A percentile compares a stretch with the other conserved stretches of the same genome.
phyloP scores from a whole-genome alignment of 495 filamentous ascomycete species.

The Hypoxylon fuscum region DNA sequence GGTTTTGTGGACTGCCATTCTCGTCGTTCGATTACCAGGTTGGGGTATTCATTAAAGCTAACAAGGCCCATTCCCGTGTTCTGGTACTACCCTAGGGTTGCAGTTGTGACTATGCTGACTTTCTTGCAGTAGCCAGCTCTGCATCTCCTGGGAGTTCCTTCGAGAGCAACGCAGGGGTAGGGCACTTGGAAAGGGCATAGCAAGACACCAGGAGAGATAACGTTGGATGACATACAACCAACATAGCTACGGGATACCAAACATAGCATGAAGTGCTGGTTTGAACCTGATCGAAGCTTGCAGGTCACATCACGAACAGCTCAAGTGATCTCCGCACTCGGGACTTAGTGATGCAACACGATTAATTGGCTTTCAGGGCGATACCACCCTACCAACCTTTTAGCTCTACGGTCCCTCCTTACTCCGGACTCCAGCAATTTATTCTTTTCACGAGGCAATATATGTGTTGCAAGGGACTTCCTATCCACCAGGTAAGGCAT shows the following conservation, averaged over 20 bases:
- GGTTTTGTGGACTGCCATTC: slow-evolving; percentile 26
- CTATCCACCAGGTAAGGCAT: slow-evolving; percentile 7
- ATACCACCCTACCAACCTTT: slow-evolving; percentile 28
- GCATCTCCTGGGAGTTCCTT: slow-evolving; percentile 9
- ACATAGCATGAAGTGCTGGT: slow-evolving; percentile 19
- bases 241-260: slow-evolving; percentile 32
- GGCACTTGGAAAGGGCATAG: slow-evolving; percentile 24
- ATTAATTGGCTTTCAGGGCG: slow-evolving; percentile 41
- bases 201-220: slow-evolving; percentile 17
- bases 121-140: slow-evolving; percentile 36
- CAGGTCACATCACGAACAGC: slow-evolving; percentile 39
- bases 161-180: slow-evolving; percentile 31
- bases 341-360: slow-evolving; percentile 41
- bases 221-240: slow-evolving; percentile 13
- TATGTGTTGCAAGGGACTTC: slow-evolving; percentile 20
- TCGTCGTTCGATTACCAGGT: slow-evolving; percentile 32
- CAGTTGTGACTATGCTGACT: slow-evolving; percentile 35
- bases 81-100: slow-evolving; percentile 29
- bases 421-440: slow-evolving; percentile 15
- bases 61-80: slow-evolving; percentile 32
- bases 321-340: slow-evolving; percentile 44
- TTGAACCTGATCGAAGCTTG: slow-evolving; percentile 18
- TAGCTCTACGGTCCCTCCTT: slow-evolving; percentile 21
- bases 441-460: slow-evolving; percentile 3
- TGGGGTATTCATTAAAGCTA: slow-evolving; percentile 28